Evolutionary conservation across 2,329 filamentous ascomycete genomes (phyloP).

Genomic region (Ceratocystis huliohia): DNA sequence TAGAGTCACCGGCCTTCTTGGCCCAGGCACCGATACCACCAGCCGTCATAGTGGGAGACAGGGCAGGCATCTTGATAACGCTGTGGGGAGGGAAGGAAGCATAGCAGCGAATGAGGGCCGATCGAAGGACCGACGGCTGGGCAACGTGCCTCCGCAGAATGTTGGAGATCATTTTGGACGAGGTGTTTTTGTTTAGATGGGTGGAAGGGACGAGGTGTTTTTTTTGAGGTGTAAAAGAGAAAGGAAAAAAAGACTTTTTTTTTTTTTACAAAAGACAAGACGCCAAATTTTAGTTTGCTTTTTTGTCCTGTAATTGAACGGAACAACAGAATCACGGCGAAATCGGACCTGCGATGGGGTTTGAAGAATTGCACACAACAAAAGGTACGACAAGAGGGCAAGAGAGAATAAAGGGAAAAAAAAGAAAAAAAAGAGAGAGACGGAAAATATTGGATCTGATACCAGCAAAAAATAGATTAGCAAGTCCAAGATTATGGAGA

Average conservation of each 20-base stretch:
- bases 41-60: constrained; percentile 93
- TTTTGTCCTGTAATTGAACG: neutral
- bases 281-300: neutral
- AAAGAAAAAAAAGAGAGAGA: constrained; percentile 8
- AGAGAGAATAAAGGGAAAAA: neutral
- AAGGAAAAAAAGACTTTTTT: constrained; percentile 5
- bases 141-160: constrained; percentile 21
- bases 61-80: constrained; percentile 91
- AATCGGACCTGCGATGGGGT: constrained; percentile 18
- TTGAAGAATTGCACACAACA: constrained; percentile 9
- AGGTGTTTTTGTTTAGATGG: constrained; percentile 7
- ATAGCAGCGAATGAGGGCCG: constrained; percentile 47
- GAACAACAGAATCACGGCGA: constrained; percentile 16
- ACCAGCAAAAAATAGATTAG: constrained; percentile 6
- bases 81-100: constrained; percentile 89
- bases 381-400: neutral
- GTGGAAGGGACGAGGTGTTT: too few species aligned
- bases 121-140: constrained; percentile 30
- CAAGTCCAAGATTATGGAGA: constrained; percentile 10
- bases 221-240: neutral
- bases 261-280: neutral
- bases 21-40: constrained; percentile 97
- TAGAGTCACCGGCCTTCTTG: constrained; percentile 83
- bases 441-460: constrained; percentile 13
- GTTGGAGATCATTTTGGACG: constrained; percentile 19